Conservation (phyloP, 371 early-diverging fungal species). For the Apophysomyces ossiformis region DNA sequence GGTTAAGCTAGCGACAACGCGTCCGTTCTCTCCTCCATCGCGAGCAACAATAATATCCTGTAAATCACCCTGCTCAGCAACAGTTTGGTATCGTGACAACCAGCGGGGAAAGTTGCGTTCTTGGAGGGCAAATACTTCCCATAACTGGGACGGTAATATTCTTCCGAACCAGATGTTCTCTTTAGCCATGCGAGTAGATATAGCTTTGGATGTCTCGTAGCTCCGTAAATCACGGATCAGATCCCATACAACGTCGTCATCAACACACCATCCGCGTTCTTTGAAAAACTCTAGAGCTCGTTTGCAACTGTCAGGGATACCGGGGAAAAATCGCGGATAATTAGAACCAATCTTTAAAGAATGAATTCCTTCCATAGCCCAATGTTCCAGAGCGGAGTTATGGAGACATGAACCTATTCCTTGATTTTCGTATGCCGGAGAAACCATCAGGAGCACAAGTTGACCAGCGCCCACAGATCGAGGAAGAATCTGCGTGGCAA, state of each 20-base stretch:
- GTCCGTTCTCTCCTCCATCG: constrained; percentile 30
- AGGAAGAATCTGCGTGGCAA: constrained; percentile 33
- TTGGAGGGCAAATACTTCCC: constrained; percentile 43
- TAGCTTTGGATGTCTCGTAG: constrained; percentile 25
- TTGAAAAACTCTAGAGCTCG: constrained; percentile 27
- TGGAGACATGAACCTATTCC: constrained; percentile 46
- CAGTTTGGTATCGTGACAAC: constrained; percentile 45
- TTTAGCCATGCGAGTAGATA: constrained; percentile 33
- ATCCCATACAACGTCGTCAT: constrained; percentile 30
- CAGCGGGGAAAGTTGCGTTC: constrained; percentile 41
- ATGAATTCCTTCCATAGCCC: constrained; percentile 20
- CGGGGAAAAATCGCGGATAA: constrained; percentile 56
- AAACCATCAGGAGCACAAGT: constrained; percentile 41
- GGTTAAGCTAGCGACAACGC: constrained; percentile 37
- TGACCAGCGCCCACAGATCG: constrained; percentile 29
- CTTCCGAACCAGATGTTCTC: constrained; percentile 44
- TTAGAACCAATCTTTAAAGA: constrained; percentile 34
- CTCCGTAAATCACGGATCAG: constrained; percentile 32
- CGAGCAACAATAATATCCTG: constrained; percentile 54
- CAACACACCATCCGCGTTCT: constrained; percentile 39
- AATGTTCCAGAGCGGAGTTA: constrained; percentile 28
- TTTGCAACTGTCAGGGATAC: constrained; percentile 31
- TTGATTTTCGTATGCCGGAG: constrained; percentile 26
- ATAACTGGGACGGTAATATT: constrained; percentile 25
- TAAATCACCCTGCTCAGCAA: constrained; percentile 46